A percentile compares a stretch with the other conserved stretches of the same genome.
Evolutionary conservation across 768 basidiomycete species (phyloP).

Genomic region (Leccinum variicolor): DNA sequence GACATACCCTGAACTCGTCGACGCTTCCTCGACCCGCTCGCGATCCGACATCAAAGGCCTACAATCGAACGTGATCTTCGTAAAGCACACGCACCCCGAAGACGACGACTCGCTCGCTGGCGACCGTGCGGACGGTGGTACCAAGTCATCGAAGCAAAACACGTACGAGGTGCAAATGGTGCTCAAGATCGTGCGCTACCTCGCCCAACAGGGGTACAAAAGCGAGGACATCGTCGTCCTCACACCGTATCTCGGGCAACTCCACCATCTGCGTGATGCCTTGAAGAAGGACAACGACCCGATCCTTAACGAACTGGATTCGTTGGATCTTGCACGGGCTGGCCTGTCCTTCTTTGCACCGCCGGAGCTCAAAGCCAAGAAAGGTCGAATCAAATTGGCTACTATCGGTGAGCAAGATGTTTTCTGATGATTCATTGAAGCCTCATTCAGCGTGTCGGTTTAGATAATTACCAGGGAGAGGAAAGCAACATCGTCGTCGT

Average conservation of each 20-base stretch:
- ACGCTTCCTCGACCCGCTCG: conserved; percentile 45
- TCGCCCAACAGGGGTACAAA: conserved; percentile 65
- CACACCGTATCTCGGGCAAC: conserved; percentile 67
- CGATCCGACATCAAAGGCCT: conserved; percentile 54
- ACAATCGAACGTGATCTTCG: conserved; percentile 56
- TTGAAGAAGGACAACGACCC: conserved; percentile 50
- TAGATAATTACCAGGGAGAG: conserved; percentile 77
- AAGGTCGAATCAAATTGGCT: conserved; percentile 47
- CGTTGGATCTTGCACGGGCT: conserved; percentile 52
- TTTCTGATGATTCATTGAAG: not conserved
- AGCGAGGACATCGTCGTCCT: conserved; percentile 61
- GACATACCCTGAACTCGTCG: conserved; percentile 63
- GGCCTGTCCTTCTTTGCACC: conserved; percentile 40
- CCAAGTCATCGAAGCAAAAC: conserved; percentile 59
- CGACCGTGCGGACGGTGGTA: conserved; percentile 43
- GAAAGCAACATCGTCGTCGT: conserved; percentile 66
- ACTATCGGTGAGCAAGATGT: conserved; percentile 52
- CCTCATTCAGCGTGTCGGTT: not conserved
- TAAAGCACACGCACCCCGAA: conserved; percentile 56
- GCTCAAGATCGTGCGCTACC: conserved; percentile 60
- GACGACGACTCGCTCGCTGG: conserved; percentile 39
- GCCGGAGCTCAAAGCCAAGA: conserved; percentile 36
- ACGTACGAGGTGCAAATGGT: conserved; percentile 59
- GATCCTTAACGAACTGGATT: conserved; percentile 60
- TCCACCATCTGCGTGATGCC: conserved; percentile 44